Percentiles rank a stretch among this genome's conserved stretches.
These are phyloP conservation scores for Thelephora aurantiotincta DNA, from an alignment of 768 basidiomycete genomes.

Conservation along the genomic window DNA sequence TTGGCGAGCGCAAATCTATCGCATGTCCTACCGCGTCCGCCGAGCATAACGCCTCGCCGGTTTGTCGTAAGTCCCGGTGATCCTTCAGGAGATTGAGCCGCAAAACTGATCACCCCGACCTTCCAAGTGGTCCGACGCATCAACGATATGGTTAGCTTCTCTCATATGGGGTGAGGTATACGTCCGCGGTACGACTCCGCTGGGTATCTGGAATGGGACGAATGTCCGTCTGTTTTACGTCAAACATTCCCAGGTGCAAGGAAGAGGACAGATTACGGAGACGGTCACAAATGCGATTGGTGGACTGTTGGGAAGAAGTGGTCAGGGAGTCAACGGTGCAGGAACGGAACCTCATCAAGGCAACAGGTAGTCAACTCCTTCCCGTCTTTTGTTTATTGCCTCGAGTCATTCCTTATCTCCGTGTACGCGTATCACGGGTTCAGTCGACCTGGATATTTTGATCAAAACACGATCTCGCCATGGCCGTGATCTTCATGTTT, in stretches of 20 bases:
- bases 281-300: conserved; percentile 74
- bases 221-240: conserved; percentile 84
- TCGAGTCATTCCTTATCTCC: too few species aligned
- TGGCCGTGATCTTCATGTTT: neutral
- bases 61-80: conserved; percentile 46
- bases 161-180: conserved; percentile 95
- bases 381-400: too few species aligned
- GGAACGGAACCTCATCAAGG: neutral
- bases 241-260: conserved; percentile 63
- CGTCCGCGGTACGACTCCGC: conserved; percentile 73
- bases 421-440: too few species aligned
- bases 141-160: conserved; percentile 83
- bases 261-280: conserved; percentile 54
- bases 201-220: conserved; percentile 86
- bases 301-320: conserved; percentile 42
- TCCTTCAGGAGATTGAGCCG: neutral
- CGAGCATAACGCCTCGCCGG: conserved; percentile 48
- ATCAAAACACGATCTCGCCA: neutral
- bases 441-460: too few species aligned
- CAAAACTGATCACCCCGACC: conserved; percentile 4
- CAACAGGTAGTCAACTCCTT: neutral
- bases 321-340: neutral
- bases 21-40: conserved; percentile 60
- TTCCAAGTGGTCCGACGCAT: conserved; percentile 80
- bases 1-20: conserved; percentile 54